Base-by-base conservation (phyloP, 106 monocot species). In the Apostasia shenzhenica region DNA sequence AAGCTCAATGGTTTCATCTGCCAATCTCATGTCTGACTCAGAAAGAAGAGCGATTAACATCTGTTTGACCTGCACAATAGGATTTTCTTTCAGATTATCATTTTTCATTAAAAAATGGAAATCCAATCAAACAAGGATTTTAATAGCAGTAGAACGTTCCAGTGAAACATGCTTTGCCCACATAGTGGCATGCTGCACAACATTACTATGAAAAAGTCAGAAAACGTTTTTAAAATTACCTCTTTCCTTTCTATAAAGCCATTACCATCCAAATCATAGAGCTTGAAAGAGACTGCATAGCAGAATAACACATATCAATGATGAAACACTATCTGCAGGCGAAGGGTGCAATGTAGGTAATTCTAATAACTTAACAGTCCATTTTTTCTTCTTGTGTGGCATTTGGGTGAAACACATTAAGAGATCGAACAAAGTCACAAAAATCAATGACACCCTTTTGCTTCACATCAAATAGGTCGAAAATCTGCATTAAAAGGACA, bases 401-500 rank as follows among this genome's bases (percentile, higher is more conserved):
- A 77, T 84, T 92, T 70, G 95, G 95, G 67, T 92, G 92, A 61
- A 95, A 92, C 58, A 95, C 86, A 75, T 86, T 86, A 53, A 95
- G 86, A 52, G 81, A 72, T 14, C 84, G 83, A 75, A 92, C 95
- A 85, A 95, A 95, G 66, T 95, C 95, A 55, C 82, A 86, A 84
- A 95, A 95, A 80, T 92, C 95, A 82, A 95, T 81, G 52, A 81
- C 74, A 6, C 95, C 92, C 52, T 75, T 92, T 75, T 92, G 86
- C 68, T 95, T 86, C 47, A 86, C 89, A 75, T 95, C 95, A 83
- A 95, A 95, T 63, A 95, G 72, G 80, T 91, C 86, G 84, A 95
- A 95, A 14, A 95, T 86, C 92, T 95, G 84, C 74, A 77, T 43
- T 44, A 42, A 58, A 13, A n/a, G 1, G 4, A 45, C 13, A 10